phyloP scores from a whole-genome alignment of 441 rosid species.

The Jatropha podagrica region DNA sequence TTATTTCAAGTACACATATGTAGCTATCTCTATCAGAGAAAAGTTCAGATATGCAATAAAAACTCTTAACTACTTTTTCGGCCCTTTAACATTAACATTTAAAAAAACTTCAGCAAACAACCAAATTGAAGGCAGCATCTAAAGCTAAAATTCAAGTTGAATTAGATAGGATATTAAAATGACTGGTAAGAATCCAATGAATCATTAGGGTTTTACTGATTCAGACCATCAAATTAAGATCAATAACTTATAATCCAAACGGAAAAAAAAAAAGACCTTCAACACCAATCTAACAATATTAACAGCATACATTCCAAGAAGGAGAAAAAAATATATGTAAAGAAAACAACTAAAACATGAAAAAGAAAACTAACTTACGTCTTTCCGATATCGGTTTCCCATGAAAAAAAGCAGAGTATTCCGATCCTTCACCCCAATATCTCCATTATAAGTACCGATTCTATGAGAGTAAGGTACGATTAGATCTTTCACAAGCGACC shows the following conservation, averaged over 20 bases:
- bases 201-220: too few relatives aligned
- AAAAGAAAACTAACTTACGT: constrained; percentile 39
- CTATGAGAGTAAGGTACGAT: constrained; percentile 87
- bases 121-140: neutral
- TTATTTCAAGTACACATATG: constrained; percentile 7
- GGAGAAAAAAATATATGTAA: too few relatives aligned
- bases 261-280: neutral
- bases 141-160: neutral
- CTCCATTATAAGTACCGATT: constrained; percentile 65
- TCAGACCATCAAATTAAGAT: neutral
- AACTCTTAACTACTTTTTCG: too few relatives aligned
- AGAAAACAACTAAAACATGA: too few relatives aligned
- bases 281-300: neutral
- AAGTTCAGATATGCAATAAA: neutral
- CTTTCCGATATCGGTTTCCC: constrained; percentile 96
- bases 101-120: neutral
- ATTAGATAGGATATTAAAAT: neutral
- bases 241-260: neutral
- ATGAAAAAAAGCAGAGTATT: constrained; percentile 84
- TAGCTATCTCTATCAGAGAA: neutral
- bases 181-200: too few relatives aligned
- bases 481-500: constrained; percentile 86
- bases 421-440: constrained; percentile 55
- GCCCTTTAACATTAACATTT: neutral
- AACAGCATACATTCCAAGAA: too few relatives aligned